phyloP scores from a whole-genome alignment of 495 filamentous ascomycete genomes.

The Podospora pseudocomata region DNA sequence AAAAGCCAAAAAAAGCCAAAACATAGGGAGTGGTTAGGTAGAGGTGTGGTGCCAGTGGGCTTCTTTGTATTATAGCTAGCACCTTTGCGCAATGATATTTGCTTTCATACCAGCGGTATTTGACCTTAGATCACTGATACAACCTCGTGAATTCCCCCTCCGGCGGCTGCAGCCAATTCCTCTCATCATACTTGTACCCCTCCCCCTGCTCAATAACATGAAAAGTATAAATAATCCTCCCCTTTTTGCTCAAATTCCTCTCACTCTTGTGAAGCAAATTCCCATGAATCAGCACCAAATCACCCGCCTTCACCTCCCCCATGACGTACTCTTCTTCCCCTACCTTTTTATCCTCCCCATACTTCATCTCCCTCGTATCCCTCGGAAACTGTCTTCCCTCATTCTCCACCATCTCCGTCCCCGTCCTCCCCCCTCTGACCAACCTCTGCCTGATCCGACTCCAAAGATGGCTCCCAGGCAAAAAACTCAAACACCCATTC shows the following conservation, averaged over 20 bases:
- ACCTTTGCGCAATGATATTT: neutral
- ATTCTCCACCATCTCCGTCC: slow-evolving; percentile 53
- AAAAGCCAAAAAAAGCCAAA: neutral
- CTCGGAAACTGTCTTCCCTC: slow-evolving; percentile 39
- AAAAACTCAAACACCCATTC: slow-evolving; percentile 87
- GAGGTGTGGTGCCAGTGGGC: neutral
- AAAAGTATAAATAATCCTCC: slow-evolving; percentile 95
- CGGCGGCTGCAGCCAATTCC: slow-evolving; percentile 91
- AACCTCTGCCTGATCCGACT: slow-evolving; percentile 65
- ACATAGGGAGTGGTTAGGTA: neutral
- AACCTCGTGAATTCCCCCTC: slow-evolving; percentile 70
- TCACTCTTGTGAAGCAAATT: slow-evolving; percentile 96
- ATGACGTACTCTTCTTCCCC: slow-evolving; percentile 58
- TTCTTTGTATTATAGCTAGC: neutral
- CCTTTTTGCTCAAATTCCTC: slow-evolving; percentile 77
- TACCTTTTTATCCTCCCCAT: slow-evolving; percentile 39
- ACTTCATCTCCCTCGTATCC: slow-evolving; percentile 40
- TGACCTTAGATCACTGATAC: slow-evolving; percentile 25
- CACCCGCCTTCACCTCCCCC: slow-evolving; percentile 80
- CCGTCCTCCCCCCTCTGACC: slow-evolving; percentile 53
- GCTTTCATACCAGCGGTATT: neutral
- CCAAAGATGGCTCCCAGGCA: slow-evolving; percentile 70
- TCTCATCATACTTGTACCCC: slow-evolving; percentile 67
- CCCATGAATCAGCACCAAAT: slow-evolving; percentile 90
- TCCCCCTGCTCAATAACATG: slow-evolving; percentile 86